Evolutionary conservation across 2,329 filamentous ascomycete species (phyloP), one percentile per base, ranked within the genome.

Genomic region (Chrysosphaeria jannelii): DNA sequence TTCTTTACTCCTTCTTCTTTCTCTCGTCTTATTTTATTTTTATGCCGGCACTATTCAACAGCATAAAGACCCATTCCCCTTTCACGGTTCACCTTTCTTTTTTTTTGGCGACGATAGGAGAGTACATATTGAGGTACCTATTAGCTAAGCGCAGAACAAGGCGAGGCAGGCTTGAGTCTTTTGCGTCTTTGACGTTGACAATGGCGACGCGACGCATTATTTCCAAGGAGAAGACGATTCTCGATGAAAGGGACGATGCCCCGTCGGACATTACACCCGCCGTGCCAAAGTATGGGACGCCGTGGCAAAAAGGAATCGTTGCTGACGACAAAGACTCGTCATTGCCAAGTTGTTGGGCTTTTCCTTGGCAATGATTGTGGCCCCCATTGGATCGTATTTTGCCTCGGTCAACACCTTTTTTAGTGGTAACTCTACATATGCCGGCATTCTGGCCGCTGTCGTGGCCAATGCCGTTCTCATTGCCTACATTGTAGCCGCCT

Each of bases 391-490:
- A 19, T 76, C 71, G 20, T 97, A 91, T 45, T 97, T 88, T 42
- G 37, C 71, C 21, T 71, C 72, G 0, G 54, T 89, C 14, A 58
- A 79, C 37, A 57, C 51, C 1, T 35, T 91, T 14, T 91, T 89
- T 45, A 51, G 53, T 34, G 79, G 81, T 79, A 90, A 90, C 44
- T 59, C 76, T 9, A 89, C 79, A 2, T 81, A 65, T 35, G 76
- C 79, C 4, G 85, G 79, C 9, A 78, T 63, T 1, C 50, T 71
- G 16, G 85, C 85, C 2, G 85, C 85, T 11, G 47, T 93, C 23
- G 64, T 88, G 41, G 85, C 85, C 8, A 97, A 97, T 35, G 58
- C 88, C 2, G 76, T 97, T 4, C 50, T 97, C 23, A 58, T 93
- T 27, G 64, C 57, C n/a, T 97, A 93, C 43, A 62, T 93, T 20